Percentiles rank a stretch among this genome's conserved stretches.
Evolutionary conservation across 192 early-diverging fungal genomes (phyloP).

Genomic region (Anaeromyces robustus): DNA sequence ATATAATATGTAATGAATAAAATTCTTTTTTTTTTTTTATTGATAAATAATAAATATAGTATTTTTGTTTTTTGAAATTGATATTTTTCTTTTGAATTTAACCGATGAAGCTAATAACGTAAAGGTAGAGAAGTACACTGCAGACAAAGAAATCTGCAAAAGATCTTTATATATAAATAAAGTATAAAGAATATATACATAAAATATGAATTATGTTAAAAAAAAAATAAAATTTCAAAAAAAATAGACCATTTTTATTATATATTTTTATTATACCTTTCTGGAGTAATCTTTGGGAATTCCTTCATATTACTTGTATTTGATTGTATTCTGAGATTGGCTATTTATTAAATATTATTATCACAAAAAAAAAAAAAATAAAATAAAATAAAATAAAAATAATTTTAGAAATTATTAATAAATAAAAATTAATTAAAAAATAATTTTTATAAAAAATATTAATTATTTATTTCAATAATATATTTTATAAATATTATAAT

Average conservation of each 20-base stretch:
- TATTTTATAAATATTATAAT: neutral
- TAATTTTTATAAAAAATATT: no score
- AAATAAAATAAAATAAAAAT: neutral
- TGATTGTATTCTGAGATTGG: conserved; percentile 84
- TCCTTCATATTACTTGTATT: conserved; percentile 61
- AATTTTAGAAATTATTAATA: neutral
- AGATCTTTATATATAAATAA: neutral
- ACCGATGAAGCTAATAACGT: neutral
- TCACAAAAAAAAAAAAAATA: neutral
- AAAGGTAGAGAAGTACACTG: neutral
- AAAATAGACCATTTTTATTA: no score
- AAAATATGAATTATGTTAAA: no score
- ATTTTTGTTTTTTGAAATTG: no score
- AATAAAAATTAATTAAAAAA: no score
- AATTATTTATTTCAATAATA: neutral
- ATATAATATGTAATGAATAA: no score
- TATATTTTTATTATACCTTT: conserved; percentile 34
- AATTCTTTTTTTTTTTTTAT: no score
- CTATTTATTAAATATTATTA: conserved; percentile 17
- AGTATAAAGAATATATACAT: no score
- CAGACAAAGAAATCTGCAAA: neutral
- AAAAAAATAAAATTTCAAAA: no score
- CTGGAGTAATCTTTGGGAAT: conserved; percentile 54
- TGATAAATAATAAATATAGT: no score
- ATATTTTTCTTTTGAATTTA: neutral